These are phyloP conservation scores for Cyclanthera cordifolia DNA, from an alignment of 306 rosid genomes.

Conservation along the genomic window DNA sequence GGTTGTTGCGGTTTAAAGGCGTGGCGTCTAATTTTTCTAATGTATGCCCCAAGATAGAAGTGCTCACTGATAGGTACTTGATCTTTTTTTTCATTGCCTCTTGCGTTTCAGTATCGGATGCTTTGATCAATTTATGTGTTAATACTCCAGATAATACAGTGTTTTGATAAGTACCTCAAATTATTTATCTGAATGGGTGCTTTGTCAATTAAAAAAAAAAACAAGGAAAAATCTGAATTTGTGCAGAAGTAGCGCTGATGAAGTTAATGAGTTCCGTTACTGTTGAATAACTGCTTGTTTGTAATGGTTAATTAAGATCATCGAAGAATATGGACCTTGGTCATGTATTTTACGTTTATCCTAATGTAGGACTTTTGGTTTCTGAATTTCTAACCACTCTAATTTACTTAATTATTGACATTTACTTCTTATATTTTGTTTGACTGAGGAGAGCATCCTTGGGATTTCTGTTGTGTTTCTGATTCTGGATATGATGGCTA, in stretches of 20 bases:
- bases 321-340: not conserved
- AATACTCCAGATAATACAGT: not conserved
- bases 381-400: not conserved
- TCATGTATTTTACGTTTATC: too few relatives aligned
- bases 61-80: conserved; percentile 53
- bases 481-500: not conserved
- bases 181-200: not conserved
- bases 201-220: too few relatives aligned
- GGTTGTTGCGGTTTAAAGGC: conserved; percentile 35
- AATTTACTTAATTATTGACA: not conserved
- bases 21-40: conserved; percentile 29
- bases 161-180: not conserved
- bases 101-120: not conserved
- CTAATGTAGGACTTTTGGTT: not conserved
- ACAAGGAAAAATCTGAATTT: too few relatives aligned
- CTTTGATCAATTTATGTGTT: not conserved
- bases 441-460: not conserved
- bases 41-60: conserved; percentile 37
- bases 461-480: not conserved
- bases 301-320: not conserved
- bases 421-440: not conserved
- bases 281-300: not conserved
- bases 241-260: not conserved
- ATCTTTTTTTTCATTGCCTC: not conserved
- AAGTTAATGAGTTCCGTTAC: not conserved